Evolutionary conservation across 2,329 filamentous ascomycete genomes (phyloP).

Genomic region (Fusarium vanettenii): DNA sequence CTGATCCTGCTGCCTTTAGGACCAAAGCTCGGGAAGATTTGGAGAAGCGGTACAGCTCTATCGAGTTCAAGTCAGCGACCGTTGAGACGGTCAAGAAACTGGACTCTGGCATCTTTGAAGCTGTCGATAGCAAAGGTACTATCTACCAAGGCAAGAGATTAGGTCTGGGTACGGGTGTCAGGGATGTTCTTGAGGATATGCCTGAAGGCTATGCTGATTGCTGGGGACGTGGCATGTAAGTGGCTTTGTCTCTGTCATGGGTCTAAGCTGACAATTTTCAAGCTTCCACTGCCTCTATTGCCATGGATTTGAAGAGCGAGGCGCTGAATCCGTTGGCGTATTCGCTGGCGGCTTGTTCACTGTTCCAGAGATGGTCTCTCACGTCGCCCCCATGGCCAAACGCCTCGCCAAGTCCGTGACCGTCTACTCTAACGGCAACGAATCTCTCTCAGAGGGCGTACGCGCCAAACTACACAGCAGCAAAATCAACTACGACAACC

Average conservation of each 20-base stretch:
- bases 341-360: constrained; percentile 55
- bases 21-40: constrained; percentile 50
- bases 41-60: constrained; percentile 47
- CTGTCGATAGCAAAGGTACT: constrained; percentile 54
- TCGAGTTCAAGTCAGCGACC: constrained; percentile 47
- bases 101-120: constrained; percentile 48
- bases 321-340: constrained; percentile 57
- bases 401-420: constrained; percentile 57
- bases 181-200: constrained; percentile 60
- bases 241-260: background rate
- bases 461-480: constrained; percentile 44
- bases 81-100: constrained; percentile 45
- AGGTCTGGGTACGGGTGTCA: constrained; percentile 65
- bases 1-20: constrained; percentile 49
- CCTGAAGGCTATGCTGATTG: constrained; percentile 66
- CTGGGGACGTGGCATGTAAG: constrained; percentile 64
- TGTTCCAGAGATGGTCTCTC: constrained; percentile 47
- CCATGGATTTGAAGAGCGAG: constrained; percentile 69
- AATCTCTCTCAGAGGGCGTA: constrained; percentile 46
- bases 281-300: constrained; percentile 71
- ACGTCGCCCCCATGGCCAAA: constrained; percentile 57
- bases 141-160: constrained; percentile 63
- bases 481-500: constrained; percentile 53
- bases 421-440: constrained; percentile 63
- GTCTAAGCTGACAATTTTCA: background rate